Evolutionary conservation across 1,139 yeast species (phyloP).

Genomic region (Debaryomyces coudertii): DNA sequence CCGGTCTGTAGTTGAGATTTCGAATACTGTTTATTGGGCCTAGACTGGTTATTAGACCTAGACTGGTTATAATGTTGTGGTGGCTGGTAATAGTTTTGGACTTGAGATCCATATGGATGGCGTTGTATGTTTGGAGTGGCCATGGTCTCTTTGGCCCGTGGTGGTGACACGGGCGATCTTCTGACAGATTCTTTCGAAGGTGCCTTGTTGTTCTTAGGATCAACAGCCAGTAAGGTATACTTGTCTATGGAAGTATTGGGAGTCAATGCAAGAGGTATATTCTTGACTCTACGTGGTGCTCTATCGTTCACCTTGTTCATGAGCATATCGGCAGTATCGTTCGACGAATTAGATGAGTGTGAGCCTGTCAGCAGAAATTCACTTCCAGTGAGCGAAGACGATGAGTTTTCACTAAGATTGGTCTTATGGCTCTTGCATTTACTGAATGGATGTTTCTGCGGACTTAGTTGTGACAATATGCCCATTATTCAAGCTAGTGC

Average conservation of each 20-base stretch:
- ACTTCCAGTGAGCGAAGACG: slow-evolving; percentile 31
- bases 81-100: neutral
- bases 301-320: slow-evolving; percentile 2
- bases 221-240: neutral
- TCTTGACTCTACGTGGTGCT: slow-evolving; percentile 12
- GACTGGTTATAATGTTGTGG: neutral
- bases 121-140: neutral
- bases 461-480: slow-evolving; percentile 24
- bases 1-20: neutral
- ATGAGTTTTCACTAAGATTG: slow-evolving; percentile 12
- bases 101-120: neutral
- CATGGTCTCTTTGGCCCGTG: too few species aligned
- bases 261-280: slow-evolving; percentile 15
- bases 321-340: slow-evolving; percentile 17
- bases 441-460: slow-evolving; percentile 14
- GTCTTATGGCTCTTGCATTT: slow-evolving; percentile 1
- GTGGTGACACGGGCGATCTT: neutral
- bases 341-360: slow-evolving; percentile 38
- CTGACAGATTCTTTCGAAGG: neutral
- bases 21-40: neutral
- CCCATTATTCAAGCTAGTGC: slow-evolving; percentile 19
- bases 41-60: neutral
- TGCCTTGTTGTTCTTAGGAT: neutral
- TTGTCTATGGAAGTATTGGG: slow-evolving; percentile 12
- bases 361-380: slow-evolving; percentile 39